These are phyloP conservation scores for Pneumocystis murina DNA, from an alignment of 1,139 yeast species.

Conservation along the genomic window DNA sequence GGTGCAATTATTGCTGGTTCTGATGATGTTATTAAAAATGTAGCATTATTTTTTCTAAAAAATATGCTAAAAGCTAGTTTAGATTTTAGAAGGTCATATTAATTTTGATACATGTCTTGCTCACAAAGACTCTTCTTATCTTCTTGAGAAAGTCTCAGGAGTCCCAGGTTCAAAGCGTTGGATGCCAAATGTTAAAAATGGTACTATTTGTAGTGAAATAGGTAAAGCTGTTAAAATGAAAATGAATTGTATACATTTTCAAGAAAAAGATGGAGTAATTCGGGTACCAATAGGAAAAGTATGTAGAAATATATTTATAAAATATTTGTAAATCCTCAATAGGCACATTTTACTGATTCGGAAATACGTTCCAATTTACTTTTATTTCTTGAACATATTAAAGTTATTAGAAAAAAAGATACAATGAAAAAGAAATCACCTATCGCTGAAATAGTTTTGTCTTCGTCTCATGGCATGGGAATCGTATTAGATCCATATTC, in stretches of 20 bases:
- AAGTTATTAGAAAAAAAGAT: not conserved
- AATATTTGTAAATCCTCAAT: not conserved
- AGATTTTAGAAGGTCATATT: constrained; percentile 44
- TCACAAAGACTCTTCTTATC: constrained; percentile 59
- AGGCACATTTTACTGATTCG: not conserved
- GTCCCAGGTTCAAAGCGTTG: constrained; percentile 77
- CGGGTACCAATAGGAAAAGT: not conserved
- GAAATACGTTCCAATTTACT: not conserved
- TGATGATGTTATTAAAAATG: constrained; percentile 9
- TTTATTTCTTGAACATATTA: not conserved
- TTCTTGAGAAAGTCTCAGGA: constrained; percentile 54
- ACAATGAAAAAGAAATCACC: not conserved
- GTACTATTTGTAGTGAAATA: constrained; percentile 64
- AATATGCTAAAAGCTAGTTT: constrained; percentile 23
- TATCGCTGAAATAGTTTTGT: not conserved
- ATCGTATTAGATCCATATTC: not conserved
- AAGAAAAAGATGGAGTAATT: constrained; percentile 38
- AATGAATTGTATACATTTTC: constrained; percentile 51
- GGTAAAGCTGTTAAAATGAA: constrained; percentile 24
- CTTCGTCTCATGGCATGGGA: constrained; percentile 1
- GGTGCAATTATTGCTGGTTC: constrained; percentile 13
- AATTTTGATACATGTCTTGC: constrained; percentile 71
- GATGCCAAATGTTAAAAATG: constrained; percentile 76
- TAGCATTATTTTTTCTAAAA: not conserved
- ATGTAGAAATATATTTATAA: not conserved